These are phyloP conservation scores for Wallacemonas sp. DNA, from an alignment of 208 protist species.

Conservation along the genomic window DNA sequence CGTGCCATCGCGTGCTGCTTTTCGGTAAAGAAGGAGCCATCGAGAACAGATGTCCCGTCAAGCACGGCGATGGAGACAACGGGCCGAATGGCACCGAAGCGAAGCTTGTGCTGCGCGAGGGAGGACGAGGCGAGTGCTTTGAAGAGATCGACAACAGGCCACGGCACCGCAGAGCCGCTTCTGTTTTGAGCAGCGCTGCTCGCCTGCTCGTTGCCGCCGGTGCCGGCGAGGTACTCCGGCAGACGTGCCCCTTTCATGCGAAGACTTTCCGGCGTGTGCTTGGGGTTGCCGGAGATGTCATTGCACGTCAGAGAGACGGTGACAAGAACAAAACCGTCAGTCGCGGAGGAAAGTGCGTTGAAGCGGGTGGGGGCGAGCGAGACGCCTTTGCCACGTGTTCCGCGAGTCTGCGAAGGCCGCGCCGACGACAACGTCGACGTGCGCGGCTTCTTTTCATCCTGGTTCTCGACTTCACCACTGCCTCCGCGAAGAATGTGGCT, in stretches of 20 bases:
- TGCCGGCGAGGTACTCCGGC: constrained; percentile 20
- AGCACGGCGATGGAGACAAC: constrained; percentile 69
- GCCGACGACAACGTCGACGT: background rate
- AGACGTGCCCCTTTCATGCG: constrained; percentile 41
- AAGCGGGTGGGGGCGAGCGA: background rate
- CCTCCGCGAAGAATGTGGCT: constrained; percentile 9
- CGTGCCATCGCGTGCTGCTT: constrained; percentile 11
- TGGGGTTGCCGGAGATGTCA: constrained; percentile 68
- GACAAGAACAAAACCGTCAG: constrained; percentile 54
- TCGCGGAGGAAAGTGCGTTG: constrained; percentile 18
- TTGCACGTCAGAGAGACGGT: constrained; percentile 56
- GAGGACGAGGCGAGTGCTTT: constrained; percentile 51
- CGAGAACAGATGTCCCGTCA: constrained; percentile 19
- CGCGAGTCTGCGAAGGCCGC: background rate
- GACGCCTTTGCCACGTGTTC: background rate
- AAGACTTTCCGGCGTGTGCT: constrained; percentile 36
- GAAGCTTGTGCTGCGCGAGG: constrained; percentile 68
- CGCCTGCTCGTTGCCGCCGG: background rate
- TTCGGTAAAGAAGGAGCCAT: constrained; percentile 8
- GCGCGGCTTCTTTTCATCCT: background rate
- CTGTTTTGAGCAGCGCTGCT: background rate
- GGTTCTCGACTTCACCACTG: background rate
- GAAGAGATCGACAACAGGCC: constrained; percentile 57
- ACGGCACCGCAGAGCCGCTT: background rate
- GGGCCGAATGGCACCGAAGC: constrained; percentile 55